Evolutionary conservation across 257 asterid genomes (phyloP).

Genomic region (Solanum sitiens): DNA sequence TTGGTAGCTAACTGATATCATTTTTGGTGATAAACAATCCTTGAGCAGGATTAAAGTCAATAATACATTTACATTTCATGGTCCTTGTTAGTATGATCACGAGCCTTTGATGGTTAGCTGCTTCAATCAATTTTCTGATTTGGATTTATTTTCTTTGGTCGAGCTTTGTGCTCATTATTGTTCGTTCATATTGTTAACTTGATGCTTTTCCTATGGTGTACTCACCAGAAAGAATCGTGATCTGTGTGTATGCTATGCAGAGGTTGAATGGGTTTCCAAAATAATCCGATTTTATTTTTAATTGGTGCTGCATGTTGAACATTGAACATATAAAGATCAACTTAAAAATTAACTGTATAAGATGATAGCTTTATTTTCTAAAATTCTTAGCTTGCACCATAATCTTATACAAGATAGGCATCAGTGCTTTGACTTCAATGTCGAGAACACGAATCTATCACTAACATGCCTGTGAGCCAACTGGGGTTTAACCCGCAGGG

Average conservation of each 20-base stretch:
- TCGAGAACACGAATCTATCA: background rate
- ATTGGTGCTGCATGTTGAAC: background rate
- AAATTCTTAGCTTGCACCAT: background rate
- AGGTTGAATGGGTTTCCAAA: background rate
- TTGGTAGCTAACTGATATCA: background rate
- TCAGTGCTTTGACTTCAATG: background rate
- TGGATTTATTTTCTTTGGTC: background rate
- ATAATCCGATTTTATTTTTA: background rate
- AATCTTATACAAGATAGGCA: background rate
- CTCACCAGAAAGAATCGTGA: background rate
- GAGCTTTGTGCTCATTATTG: background rate
- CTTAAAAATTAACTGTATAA: too few species aligned
- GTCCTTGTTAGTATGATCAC: background rate
- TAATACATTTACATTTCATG: constrained; percentile 6
- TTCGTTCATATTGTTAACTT: background rate
- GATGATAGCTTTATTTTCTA: background rate
- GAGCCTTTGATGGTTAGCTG: background rate
- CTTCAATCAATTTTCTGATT: background rate
- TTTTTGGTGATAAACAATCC: constrained; percentile 24
- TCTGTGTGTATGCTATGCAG: background rate
- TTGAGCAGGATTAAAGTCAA: constrained; percentile 12
- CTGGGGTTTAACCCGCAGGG: background rate
- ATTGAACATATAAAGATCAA: too few species aligned
- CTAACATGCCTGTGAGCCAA: background rate
- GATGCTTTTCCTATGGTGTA: background rate